Evolutionary conservation across 768 basidiomycete species (phyloP).

Genomic region (Lactarius pseudohatsudake): DNA sequence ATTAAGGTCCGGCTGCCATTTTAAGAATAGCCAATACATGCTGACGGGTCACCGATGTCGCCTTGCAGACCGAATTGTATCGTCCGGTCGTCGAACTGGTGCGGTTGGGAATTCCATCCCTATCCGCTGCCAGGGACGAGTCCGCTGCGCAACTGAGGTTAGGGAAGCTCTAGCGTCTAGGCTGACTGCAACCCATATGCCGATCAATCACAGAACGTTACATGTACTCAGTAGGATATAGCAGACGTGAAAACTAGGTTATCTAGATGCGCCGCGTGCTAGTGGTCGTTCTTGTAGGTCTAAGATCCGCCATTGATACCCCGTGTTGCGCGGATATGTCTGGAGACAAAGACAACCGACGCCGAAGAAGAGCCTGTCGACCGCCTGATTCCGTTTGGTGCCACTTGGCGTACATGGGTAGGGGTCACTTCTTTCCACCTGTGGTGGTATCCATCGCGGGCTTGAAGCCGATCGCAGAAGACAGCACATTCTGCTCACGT

Average conservation of each 20-base stretch:
- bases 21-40: neutral
- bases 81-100: slow-evolving; percentile 48
- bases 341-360: neutral
- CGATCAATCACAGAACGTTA: neutral
- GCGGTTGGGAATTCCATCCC: slow-evolving; percentile 38
- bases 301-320: neutral
- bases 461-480: neutral
- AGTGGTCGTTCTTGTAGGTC: neutral
- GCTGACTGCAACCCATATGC: neutral
- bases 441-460: neutral
- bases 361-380: neutral
- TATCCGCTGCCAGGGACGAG: slow-evolving; percentile 45
- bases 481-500: neutral
- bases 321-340: slow-evolving; percentile 1
- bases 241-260: neutral
- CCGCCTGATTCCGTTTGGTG: neutral
- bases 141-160: slow-evolving; percentile 51
- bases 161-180: slow-evolving; percentile 21
- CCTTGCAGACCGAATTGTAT: slow-evolving; percentile 53
- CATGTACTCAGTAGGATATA: neutral
- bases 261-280: neutral
- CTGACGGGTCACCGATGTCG: slow-evolving; percentile 17
- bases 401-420: neutral
- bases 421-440: neutral
- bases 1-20: slow-evolving; percentile 53